phyloP scores from a whole-genome alignment of 2,329 filamentous ascomycete genomes.

The Xylariaceae sp. region DNA sequence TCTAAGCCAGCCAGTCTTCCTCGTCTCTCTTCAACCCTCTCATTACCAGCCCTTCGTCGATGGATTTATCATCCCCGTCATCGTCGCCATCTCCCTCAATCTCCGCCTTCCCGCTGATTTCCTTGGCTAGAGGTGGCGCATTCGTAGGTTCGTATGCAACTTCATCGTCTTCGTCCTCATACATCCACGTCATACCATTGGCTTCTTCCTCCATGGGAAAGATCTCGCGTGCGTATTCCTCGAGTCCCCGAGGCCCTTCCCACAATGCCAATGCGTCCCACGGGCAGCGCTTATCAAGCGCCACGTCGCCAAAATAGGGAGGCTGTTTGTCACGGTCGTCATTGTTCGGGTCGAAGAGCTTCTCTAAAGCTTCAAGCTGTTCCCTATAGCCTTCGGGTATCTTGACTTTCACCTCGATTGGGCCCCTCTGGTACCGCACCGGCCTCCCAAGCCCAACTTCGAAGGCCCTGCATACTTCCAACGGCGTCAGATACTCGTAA shows the following conservation, averaged over 20 bases:
- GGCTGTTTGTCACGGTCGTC: constrained; percentile 52
- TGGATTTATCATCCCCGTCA: constrained; percentile 45
- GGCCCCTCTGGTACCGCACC: constrained; percentile 70
- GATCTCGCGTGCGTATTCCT: constrained; percentile 91
- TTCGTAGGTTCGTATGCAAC: constrained; percentile 26
- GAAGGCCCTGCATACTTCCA: constrained; percentile 77
- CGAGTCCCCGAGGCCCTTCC: constrained; percentile 84
- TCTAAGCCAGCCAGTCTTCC: constrained; percentile 49
- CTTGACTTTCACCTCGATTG: constrained; percentile 78
- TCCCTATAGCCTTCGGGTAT: constrained; percentile 84
- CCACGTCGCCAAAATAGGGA: constrained; percentile 56
- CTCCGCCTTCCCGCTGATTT: constrained; percentile 36
- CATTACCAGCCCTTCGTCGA: constrained; percentile 55
- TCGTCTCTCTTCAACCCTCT: constrained; percentile 51
- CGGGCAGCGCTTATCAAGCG: constrained; percentile 60
- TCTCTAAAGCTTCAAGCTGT: constrained; percentile 69
- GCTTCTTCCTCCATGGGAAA: constrained; percentile 93
- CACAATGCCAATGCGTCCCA: constrained; percentile 74
- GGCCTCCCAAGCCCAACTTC: constrained; percentile 70
- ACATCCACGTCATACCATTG: constrained; percentile 93
- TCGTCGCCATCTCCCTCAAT: constrained; percentile 31
- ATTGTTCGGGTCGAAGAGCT: constrained; percentile 49
- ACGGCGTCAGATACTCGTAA: constrained; percentile 81
- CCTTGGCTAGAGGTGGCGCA: constrained; percentile 39
- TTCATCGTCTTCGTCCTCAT: constrained; percentile 45